Conservation (phyloP, 805 yeast genomes). For the Saccharomycopsis guyanensis region DNA sequence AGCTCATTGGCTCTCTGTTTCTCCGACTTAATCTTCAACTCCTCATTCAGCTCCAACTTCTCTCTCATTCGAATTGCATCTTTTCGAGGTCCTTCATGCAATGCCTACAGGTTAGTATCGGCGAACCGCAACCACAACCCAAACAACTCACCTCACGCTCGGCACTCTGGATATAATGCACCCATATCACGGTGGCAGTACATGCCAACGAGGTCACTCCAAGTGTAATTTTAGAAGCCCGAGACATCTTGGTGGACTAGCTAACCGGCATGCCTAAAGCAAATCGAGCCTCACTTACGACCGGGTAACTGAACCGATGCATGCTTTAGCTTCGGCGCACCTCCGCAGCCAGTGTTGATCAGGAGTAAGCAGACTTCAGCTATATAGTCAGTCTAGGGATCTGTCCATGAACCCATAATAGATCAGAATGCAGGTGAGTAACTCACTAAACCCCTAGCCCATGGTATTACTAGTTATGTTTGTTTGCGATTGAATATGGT, state of each 20-base stretch:
- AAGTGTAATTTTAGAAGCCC: slow-evolving; percentile 70
- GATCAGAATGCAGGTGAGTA: no score
- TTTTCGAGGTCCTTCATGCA: slow-evolving; percentile 78
- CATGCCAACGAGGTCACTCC: slow-evolving; percentile 50
- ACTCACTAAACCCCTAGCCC: no score
- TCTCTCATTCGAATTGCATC: slow-evolving; percentile 62
- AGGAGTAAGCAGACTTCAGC: no score
- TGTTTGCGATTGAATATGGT: no score
- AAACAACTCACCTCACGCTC: slow-evolving; percentile 48
- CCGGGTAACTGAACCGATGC: no score
- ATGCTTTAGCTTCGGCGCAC: background rate
- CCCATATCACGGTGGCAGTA: slow-evolving; percentile 55
- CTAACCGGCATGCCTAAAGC: background rate
- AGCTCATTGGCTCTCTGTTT: slow-evolving; percentile 45
- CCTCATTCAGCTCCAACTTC: slow-evolving; percentile 32
- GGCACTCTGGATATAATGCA: slow-evolving; percentile 58
- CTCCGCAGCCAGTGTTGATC: background rate
- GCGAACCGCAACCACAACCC: slow-evolving; percentile 1
- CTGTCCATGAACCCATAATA: background rate
- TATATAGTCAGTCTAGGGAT: background rate
- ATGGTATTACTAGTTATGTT: no score
- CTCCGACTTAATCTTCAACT: slow-evolving; percentile 32
- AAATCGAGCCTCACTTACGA: no score
- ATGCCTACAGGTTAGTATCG: slow-evolving; percentile 32
- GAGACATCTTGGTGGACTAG: slow-evolving; percentile 47